These are phyloP conservation scores for Metschnikowia hibisci DNA, from an alignment of 805 yeast genomes.

Conservation along the genomic window DNA sequence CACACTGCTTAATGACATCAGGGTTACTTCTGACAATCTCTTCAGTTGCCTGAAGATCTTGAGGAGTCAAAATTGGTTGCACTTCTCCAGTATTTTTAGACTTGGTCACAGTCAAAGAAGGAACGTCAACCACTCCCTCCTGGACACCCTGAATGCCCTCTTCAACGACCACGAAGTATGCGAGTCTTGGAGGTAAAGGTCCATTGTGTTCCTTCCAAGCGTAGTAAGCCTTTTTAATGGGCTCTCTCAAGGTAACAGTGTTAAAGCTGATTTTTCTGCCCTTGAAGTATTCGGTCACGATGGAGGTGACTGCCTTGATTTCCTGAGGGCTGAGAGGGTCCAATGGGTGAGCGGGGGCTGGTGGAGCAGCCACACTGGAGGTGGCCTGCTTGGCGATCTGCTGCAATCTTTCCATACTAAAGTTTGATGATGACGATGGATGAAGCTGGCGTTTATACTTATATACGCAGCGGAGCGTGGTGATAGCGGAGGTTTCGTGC, in stretches of 20 bases:
- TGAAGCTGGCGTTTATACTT: not conserved
- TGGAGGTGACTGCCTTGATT: slow-evolving; percentile 52
- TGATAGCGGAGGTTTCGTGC: not conserved
- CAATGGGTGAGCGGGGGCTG: slow-evolving; percentile 59
- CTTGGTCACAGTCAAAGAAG: slow-evolving; percentile 43
- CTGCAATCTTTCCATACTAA: slow-evolving; percentile 57
- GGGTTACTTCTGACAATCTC: slow-evolving; percentile 66
- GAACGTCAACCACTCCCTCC: slow-evolving; percentile 67
- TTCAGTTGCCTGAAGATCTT: slow-evolving; percentile 62
- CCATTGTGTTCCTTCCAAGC: slow-evolving; percentile 63
- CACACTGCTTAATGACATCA: slow-evolving; percentile 67
- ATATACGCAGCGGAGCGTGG: not conserved
- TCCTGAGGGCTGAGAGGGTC: slow-evolving; percentile 68
- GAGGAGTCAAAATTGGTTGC: slow-evolving; percentile 72
- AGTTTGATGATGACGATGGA: not conserved
- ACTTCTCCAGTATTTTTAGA: slow-evolving; percentile 52
- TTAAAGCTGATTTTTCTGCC: slow-evolving; percentile 53
- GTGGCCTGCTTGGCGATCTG: slow-evolving; percentile 62
- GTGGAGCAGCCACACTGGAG: slow-evolving; percentile 50
- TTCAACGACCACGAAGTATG: slow-evolving; percentile 60
- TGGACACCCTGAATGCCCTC: slow-evolving; percentile 57
- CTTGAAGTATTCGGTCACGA: slow-evolving; percentile 47
- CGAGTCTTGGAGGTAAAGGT: slow-evolving; percentile 64
- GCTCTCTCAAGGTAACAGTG: slow-evolving; percentile 69
- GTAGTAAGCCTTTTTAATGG: slow-evolving; percentile 58